Evolutionary conservation across 495 filamentous ascomycete genomes (phyloP), one percentile per base, ranked within the genome.

Genomic region (Tuber magnatum): DNA sequence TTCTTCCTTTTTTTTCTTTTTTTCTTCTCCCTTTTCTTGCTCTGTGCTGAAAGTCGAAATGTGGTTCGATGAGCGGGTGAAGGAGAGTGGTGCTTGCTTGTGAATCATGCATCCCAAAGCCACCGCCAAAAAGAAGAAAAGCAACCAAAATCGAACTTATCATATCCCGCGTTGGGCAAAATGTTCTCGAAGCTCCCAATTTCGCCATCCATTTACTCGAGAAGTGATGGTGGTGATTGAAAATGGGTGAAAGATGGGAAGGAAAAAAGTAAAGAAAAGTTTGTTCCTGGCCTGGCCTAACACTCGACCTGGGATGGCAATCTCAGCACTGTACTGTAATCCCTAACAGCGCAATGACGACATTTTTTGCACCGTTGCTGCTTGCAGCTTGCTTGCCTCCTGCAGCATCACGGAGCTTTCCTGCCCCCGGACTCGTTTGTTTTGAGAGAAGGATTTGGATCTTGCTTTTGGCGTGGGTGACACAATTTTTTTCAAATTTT

Each of bases 131-230:
- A 35, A 61, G 51, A 61, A 65, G 56, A 35, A 65, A 65, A 65
- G 28, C 12, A 65, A 65, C 16, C 56, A 65, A 65, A 65, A 65
- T 65, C 56, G 56, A 65, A 65, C 56, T 65, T 65, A 35, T 65
- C 56, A 35, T 35, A 65, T 65, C 56, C 56, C 28, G 16, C 56
- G 56, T 35, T 35, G 14, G 56, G 28, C 56, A 61, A 16, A 18
- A 20, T 65, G 56, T 65, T 65, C 56, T 65, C 56, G 56, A 65
- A 65, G 56, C 28, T 35, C 56, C 56, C 56, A 56, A 56, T 56
- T 56, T 56, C n/a, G 10, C 48, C 56, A 35, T 35, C 14, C 28
- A 18, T 35, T 65, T 12, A 35, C n/a, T n/a, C n/a, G n/a, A n/a
- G n/a, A n/a, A n/a, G 14, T 35, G 56, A 65, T 65, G 56, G 56